Conservation (phyloP, 2,329 filamentous ascomycete species). For the Lachnum nothofagi region DNA sequence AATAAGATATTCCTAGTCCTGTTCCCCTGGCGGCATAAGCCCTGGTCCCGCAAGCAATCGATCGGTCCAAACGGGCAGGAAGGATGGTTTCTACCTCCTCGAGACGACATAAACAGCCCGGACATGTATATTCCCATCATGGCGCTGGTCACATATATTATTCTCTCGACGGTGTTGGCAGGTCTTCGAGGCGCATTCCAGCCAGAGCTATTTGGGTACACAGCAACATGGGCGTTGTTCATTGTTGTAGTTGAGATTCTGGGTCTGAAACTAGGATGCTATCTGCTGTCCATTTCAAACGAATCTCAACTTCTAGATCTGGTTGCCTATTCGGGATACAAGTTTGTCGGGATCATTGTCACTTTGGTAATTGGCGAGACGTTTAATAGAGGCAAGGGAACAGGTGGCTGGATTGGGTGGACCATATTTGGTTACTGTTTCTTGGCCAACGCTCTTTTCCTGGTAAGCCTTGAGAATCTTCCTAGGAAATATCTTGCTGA, state of each 20-base stretch:
- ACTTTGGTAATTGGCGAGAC: slow-evolving; percentile 77
- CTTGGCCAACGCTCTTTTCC: slow-evolving; percentile 86
- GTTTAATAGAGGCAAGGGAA: slow-evolving; percentile 71
- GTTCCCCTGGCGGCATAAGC: slow-evolving; percentile 95
- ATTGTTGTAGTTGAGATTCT: slow-evolving; percentile 84
- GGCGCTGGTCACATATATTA: slow-evolving; percentile 95
- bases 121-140: slow-evolving; percentile 99
- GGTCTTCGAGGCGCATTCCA: slow-evolving; percentile 88
- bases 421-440: slow-evolving; percentile 86
- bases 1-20: slow-evolving; percentile 90
- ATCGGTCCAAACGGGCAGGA: slow-evolving; percentile 65
- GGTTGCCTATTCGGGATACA: slow-evolving; percentile 95
- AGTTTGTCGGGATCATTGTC: slow-evolving; percentile 93
- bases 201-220: slow-evolving; percentile 86
- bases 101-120: slow-evolving; percentile 94
- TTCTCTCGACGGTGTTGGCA: slow-evolving; percentile 84
- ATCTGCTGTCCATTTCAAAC: slow-evolving; percentile 88
- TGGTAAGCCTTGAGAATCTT: slow-evolving; percentile 53
- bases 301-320: slow-evolving; percentile 90
- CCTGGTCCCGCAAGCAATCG: slow-evolving; percentile 88
- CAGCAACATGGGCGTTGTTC: slow-evolving; percentile 75
- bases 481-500: slow-evolving; percentile 9
- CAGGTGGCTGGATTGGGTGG: slow-evolving; percentile 86
- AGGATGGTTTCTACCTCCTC: slow-evolving; percentile 78
- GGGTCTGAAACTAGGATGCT: slow-evolving; percentile 87